These are phyloP conservation scores for Xerophyta viscosa DNA, from an alignment of 106 monocot genomes.

Conservation along the genomic window DNA sequence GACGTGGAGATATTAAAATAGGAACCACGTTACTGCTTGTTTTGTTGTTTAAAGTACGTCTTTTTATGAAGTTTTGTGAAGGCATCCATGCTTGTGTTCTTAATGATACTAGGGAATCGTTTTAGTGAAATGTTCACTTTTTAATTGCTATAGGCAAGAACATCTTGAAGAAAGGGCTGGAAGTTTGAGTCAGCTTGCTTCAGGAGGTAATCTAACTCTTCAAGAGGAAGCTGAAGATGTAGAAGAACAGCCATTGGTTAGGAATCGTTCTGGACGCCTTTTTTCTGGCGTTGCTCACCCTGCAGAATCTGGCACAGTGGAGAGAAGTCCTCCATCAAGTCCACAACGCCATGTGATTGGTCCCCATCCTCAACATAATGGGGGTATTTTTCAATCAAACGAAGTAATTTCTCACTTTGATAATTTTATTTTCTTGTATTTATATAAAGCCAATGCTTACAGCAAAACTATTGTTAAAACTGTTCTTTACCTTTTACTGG, in stretches of 20 bases:
- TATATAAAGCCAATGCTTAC: no score
- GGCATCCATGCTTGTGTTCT: no score
- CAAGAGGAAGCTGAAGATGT: constrained; percentile 68
- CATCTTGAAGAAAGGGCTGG: constrained; percentile 12
- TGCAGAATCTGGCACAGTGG: constrained; percentile 22
- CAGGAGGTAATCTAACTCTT: constrained; percentile 20
- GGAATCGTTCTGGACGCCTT: constrained; percentile 23
- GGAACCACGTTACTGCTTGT: no score
- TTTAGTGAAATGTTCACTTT: not conserved
- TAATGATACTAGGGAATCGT: not conserved
- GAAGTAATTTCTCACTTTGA: no score
- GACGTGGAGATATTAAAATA: no score
- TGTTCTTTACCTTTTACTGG: not conserved
- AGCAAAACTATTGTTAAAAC: no score
- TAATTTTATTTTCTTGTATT: no score
- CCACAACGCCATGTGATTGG: constrained; percentile 15
- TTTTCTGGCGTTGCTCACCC: constrained; percentile 23
- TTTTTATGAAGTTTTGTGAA: no score
- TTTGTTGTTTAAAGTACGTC: no score
- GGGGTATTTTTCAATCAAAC: constrained; percentile 34
- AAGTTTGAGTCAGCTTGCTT: constrained; percentile 21
- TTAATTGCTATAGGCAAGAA: constrained; percentile 55
- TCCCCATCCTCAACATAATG: constrained; percentile 28
- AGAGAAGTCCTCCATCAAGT: constrained; percentile 32
- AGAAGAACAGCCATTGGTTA: constrained; percentile 51